Evolutionary conservation across 345 rosid genomes (phyloP), one percentile per base, ranked within the genome.

Genomic region (Arabis hirsuta): DNA sequence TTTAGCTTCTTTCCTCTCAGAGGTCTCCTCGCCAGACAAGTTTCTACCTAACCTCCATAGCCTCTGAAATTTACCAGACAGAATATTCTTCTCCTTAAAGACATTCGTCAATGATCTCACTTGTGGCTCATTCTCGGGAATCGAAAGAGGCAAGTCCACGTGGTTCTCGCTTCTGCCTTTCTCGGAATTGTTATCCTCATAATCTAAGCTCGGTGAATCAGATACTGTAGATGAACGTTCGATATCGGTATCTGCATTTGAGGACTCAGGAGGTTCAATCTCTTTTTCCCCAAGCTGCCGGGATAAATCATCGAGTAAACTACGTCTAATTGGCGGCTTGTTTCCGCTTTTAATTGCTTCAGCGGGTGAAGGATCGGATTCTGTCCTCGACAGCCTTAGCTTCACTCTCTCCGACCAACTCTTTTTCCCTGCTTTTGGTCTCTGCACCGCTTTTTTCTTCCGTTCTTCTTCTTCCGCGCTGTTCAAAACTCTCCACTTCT

Each of bases 391-490:
- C 42, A 94, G 81, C 65, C 73, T 72, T 9, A 5, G 58, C 76
- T 81, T 83, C 55, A 83, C 80, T 82, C 82, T 91, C 52, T 88
- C 92, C 1, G 95, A 86, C 98, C 98, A 91, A 53, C 96, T 78
- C 56, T 81, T 94, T 73, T 78, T 89, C 75, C 50, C 79, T 4
- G 73, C 71, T 48, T 63, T 76, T 0, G 80, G 80, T 43, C 45
- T 80, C 71, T 67, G 71, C 55, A 82, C 78, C 6, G 39, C 85
- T 48, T 69, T 70, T 44, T 56, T 66, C 74, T 44, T 73, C 31
- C 78, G 76, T 73, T 66, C 79, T 56, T 62, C 80, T 72, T 77
- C 80, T 77, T 83, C 97, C 38, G 85, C 86, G 39, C 85, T 83
- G 75, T 89, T 90, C 73, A 82, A 36, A 71, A 81, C 86, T 79